Base-by-base conservation (phyloP, 495 filamentous ascomycete species). In the Chaetomium fimeti region DNA sequence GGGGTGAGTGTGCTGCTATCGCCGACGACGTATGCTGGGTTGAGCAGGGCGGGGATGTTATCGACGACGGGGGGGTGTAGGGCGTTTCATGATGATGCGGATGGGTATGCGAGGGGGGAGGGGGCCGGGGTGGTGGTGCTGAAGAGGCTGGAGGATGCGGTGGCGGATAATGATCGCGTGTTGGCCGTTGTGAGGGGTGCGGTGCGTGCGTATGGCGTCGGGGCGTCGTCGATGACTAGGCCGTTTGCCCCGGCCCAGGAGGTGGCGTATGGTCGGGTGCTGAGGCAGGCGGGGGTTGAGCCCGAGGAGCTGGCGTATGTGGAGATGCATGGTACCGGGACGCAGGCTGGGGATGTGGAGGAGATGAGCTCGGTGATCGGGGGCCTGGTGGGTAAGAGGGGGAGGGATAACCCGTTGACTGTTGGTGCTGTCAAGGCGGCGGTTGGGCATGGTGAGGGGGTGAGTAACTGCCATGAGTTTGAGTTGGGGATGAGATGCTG, bases 301-400 rank as follows among this genome's bases (percentile, higher is more conserved):
- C 15, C 24, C 1, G 27, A 49, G 4, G 38, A 57, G 3, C 25
- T 63, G 13, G 12, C 40, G 9, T 58, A 38, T 22, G 52, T 58
- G 6, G 62, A 64, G 54, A 47, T 57, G 18, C 62, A 64, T 20
- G 62, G 62, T 2, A 64, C 62, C 12, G 54, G 62, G 12, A 64
- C 62, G 28, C 53, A 47, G 28, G 52, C 29, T 0, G 62, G 62
- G 3, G 62, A 64, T 58, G 42, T 42, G 1, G 42, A 11, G 16
- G 62, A 64, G 40, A 45, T 45, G 45, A 49, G 9, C 2, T 49
- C 45, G n/a, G 45, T 49, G 3, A 6, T 49, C 5, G 45, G 45
- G 32, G 36, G 36, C 1, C 15, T 32, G 12, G 54, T 57, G 25
- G 54, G 18, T 3, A 49, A 49, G 18, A 36, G 25, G 52, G 52